Evolutionary conservation across 1,284 basidiomycete genomes (phyloP).

Genomic region (Irpex sp.): DNA sequence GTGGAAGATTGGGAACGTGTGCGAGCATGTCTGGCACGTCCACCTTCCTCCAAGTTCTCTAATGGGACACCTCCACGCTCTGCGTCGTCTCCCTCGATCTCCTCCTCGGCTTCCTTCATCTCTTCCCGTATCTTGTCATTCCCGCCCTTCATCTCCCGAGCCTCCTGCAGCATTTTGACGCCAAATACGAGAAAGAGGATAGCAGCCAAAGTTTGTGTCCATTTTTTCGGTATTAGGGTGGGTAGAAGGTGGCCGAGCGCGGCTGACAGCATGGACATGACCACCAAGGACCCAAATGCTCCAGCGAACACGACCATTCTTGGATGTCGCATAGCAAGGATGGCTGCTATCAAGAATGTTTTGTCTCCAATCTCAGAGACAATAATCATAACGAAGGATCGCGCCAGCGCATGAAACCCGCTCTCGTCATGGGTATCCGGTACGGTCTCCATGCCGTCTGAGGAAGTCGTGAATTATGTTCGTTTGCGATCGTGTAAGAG

Average conservation of each 20-base stretch:
- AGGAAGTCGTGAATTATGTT: slow-evolving; percentile 5
- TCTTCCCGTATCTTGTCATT: slow-evolving; percentile 86
- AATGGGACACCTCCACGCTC: slow-evolving; percentile 51
- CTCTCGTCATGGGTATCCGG: slow-evolving; percentile 28
- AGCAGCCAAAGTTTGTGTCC: slow-evolving; percentile 79
- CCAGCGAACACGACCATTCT: slow-evolving; percentile 85
- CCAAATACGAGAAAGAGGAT: slow-evolving; percentile 87
- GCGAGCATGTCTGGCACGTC: slow-evolving; percentile 13
- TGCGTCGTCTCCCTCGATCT: slow-evolving; percentile 73
- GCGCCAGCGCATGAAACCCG: slow-evolving; percentile 53
- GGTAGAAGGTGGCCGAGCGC: slow-evolving; percentile 85
- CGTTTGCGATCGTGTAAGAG: not conserved
- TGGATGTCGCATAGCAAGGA: slow-evolving; percentile 94
- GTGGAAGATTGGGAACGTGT: slow-evolving; percentile 14
- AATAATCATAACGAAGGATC: slow-evolving; percentile 86
- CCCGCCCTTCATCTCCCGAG: slow-evolving; percentile 69
- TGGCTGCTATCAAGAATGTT: slow-evolving; percentile 96
- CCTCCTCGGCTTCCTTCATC: slow-evolving; percentile 89
- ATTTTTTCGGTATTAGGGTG: slow-evolving; percentile 74
- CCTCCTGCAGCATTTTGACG: slow-evolving; percentile 81
- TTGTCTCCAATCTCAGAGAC: slow-evolving; percentile 96
- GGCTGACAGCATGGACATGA: slow-evolving; percentile 93
- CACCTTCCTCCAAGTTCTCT: slow-evolving; percentile 62
- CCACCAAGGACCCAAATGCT: slow-evolving; percentile 81
- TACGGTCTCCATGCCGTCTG: slow-evolving; percentile 7